Percentiles rank a stretch among this genome's conserved stretches.
These are phyloP conservation scores for Umbelopsis isabellina DNA, from an alignment of 192 early-diverging fungal genomes.

Conservation along the genomic window DNA sequence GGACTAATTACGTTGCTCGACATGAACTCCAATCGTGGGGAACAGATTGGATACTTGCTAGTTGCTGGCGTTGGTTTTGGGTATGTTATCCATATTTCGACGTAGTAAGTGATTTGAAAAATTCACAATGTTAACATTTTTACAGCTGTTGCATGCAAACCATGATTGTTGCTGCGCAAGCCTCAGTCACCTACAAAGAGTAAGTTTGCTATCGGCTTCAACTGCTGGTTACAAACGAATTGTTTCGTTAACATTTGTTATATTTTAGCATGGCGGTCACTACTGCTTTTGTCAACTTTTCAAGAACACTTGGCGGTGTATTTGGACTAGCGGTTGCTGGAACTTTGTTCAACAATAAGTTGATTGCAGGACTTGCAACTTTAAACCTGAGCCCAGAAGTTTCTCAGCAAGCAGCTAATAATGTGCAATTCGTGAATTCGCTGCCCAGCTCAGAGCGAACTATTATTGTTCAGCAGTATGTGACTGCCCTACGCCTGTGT, in stretches of 20 bases:
- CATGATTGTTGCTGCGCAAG: conserved; percentile 74
- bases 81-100: background rate
- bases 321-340: conserved; percentile 70
- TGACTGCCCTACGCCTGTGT: background rate
- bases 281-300: conserved; percentile 50
- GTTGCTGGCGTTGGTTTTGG: conserved; percentile 72
- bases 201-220: conserved; percentile 9
- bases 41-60: conserved; percentile 66
- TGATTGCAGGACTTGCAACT: background rate
- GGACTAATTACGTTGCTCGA: conserved; percentile 65
- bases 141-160: conserved; percentile 73
- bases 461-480: conserved; percentile 1
- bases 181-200: conserved; percentile 59
- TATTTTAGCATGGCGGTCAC: conserved; percentile 22
- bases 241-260: conserved; percentile 11
- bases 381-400: background rate
- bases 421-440: background rate
- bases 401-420: background rate
- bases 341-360: conserved; percentile 55
- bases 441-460: background rate
- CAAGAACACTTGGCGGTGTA: conserved; percentile 48
- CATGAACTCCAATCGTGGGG: conserved; percentile 45
- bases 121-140: background rate
- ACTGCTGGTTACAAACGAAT: background rate
- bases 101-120: too few species aligned